Evolutionary conservation across 495 filamentous ascomycete species (phyloP), one percentile per base, ranked within the genome.

Genomic region (Aspergillus baeticus): DNA sequence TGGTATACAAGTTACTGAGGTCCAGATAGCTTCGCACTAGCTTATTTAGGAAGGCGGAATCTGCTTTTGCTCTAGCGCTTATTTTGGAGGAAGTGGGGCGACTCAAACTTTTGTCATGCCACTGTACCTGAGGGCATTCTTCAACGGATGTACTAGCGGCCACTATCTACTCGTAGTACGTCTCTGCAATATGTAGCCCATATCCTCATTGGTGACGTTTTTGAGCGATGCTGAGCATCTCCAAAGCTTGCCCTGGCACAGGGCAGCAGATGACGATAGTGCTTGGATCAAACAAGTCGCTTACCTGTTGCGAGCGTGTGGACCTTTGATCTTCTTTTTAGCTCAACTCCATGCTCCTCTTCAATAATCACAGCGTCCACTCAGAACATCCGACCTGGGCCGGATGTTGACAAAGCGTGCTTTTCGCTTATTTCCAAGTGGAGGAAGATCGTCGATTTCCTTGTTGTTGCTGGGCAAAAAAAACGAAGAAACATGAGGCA

Each of bases 281-380:
- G 10, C 23, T 7, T 21, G 47, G 33, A 50, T 50, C 34, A 38
- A 26, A 49, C 46, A 34, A 48, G n/a, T 14, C 26, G 14, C 26
- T 29, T 34, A 34, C 22, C 7, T 31, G 22, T 6, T 15, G 18
- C 14, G 17, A n/a, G 31, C 17, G 4, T 37, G 46, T 49, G 46
- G 46, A 37, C 46, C 46, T 49, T 49, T 49, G 46, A 49, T 49
- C 46, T 36, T 49, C 46, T 35, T 8, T 29, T 29, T 29, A 3
- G 26, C 26, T 29, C 26, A 8, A 29, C 26, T 29, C 8, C n/a
- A 13, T 35, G 36, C 31, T 45, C 42, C 22, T 15, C 42, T 21
- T 45, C 42, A n/a, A n/a, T n/a, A n/a, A n/a, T n/a, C n/a, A n/a
- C n/a, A 45, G 5, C 21, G 21, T 26, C 42, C 42, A 45, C 20